These are phyloP conservation scores for Durotheca rogersii DNA, from an alignment of 495 filamentous ascomycete species.

Conservation along the genomic window DNA sequence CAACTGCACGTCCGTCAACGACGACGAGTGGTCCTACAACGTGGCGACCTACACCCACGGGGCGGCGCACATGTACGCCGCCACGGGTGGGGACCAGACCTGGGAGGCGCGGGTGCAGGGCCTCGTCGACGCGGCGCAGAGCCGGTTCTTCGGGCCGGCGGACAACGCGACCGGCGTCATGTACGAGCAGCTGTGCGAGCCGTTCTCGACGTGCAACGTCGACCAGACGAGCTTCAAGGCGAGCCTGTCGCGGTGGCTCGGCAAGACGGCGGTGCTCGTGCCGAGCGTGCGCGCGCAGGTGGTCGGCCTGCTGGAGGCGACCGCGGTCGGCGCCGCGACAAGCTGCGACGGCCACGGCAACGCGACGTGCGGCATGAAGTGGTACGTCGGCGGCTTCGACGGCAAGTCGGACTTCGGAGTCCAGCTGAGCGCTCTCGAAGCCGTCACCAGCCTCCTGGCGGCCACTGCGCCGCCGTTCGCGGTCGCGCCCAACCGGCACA, in stretches of 20 bases:
- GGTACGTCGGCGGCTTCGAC: conserved; percentile 62
- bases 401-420: conserved; percentile 58
- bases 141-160: conserved; percentile 57
- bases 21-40: conserved; percentile 75
- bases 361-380: conserved; percentile 66
- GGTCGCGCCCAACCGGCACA: background rate
- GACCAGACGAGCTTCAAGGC: conserved; percentile 78
- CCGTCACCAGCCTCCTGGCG: conserved; percentile 53
- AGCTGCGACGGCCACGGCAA: conserved; percentile 61
- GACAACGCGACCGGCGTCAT: conserved; percentile 56
- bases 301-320: conserved; percentile 53
- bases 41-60: conserved; percentile 72
- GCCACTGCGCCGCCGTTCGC: conserved; percentile 28
- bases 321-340: conserved; percentile 61
- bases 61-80: conserved; percentile 75
- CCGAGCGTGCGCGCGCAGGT: conserved; percentile 58
- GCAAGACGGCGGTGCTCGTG: conserved; percentile 64
- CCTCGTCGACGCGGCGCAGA: conserved; percentile 52
- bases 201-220: conserved; percentile 60
- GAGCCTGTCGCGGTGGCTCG: conserved; percentile 73
- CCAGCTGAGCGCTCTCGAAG: conserved; percentile 60
- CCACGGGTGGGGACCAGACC: conserved; percentile 52
- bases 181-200: conserved; percentile 72
- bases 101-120: conserved; percentile 63
- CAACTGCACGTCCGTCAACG: conserved; percentile 61